Conservation (phyloP, 225 moss, liverwort and hornwort species). For the Pleurozium schreberi region DNA sequence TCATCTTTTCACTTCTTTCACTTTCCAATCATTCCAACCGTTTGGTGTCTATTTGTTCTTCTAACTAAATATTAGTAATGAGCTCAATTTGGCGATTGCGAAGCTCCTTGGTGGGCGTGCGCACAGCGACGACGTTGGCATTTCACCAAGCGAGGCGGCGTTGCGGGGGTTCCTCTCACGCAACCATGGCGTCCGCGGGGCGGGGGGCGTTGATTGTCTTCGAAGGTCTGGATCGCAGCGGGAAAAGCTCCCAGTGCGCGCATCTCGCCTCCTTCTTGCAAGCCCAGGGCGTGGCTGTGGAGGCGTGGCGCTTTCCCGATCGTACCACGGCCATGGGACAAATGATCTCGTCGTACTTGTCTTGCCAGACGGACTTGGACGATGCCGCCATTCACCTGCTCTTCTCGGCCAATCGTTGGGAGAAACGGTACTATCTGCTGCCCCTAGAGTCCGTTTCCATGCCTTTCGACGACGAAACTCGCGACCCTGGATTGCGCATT, state of each 20-base stretch:
- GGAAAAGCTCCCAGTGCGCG: constrained; percentile 77
- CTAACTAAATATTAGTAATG: too few species aligned
- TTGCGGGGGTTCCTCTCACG: background rate
- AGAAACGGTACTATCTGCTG: constrained; percentile 36
- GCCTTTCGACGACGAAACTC: too few species aligned
- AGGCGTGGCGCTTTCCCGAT: constrained; percentile 96
- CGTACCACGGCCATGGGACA: constrained; percentile 73
- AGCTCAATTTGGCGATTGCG: too few species aligned
- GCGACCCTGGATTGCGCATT: background rate
- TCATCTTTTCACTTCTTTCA: too few species aligned
- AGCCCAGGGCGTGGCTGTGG: constrained; percentile 53
- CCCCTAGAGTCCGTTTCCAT: background rate
- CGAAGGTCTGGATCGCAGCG: constrained; percentile 89
- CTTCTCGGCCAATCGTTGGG: constrained; percentile 98
- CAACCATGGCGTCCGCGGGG: background rate
- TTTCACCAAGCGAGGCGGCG: background rate
- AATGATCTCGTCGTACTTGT: constrained; percentile 84
- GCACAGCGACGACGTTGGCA: background rate
- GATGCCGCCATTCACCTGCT: constrained; percentile 77
- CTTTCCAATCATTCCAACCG: too few species aligned
- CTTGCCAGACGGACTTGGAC: constrained; percentile 48
- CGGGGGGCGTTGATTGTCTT: constrained; percentile 72
- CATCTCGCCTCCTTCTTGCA: constrained; percentile 51
- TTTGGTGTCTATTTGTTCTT: too few species aligned
- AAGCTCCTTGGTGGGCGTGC: background rate